phyloP scores from a whole-genome alignment of 768 basidiomycete species.

The Hericium coralloides region DNA sequence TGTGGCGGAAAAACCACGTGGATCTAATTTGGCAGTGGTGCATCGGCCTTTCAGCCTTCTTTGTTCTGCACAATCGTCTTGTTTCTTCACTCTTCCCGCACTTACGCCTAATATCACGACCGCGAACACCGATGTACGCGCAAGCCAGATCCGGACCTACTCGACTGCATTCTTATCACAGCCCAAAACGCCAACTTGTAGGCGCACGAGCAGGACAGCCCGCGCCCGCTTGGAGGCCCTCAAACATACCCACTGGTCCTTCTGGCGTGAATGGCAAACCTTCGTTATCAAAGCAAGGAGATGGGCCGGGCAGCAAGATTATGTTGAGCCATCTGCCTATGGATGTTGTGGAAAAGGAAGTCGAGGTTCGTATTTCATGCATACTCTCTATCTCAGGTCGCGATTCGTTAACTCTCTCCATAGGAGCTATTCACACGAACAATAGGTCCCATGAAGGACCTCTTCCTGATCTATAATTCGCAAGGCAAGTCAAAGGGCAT shows the following conservation, averaged over 20 bases:
- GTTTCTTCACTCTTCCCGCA: background rate
- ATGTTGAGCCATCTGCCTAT: slow-evolving; percentile 13
- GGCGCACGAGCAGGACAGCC: slow-evolving; percentile 9
- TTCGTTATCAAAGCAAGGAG: slow-evolving; percentile 2
- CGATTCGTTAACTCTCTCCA: background rate
- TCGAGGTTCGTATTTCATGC: slow-evolving; percentile 5
- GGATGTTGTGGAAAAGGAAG: slow-evolving; percentile 12
- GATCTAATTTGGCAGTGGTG: background rate
- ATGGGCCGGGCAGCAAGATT: slow-evolving; percentile 12
- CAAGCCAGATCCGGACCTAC: slow-evolving; percentile 6
- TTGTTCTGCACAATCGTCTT: background rate
- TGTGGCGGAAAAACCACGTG: background rate
- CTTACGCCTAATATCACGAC: background rate
- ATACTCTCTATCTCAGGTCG: background rate
- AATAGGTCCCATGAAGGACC: slow-evolving; percentile 63
- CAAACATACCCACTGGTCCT: background rate
- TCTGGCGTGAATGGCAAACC: slow-evolving; percentile 3
- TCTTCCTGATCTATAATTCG: slow-evolving; percentile 65
- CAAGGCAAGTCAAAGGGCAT: slow-evolving; percentile 73
- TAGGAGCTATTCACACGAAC: slow-evolving; percentile 74
- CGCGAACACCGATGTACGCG: slow-evolving; percentile 3
- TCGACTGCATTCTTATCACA: slow-evolving; percentile 11
- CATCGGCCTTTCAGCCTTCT: background rate
- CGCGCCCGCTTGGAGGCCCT: slow-evolving; percentile 11
- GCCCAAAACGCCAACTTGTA: slow-evolving; percentile 12